Percentiles rank a stretch among this genome's conserved stretches.
These are phyloP conservation scores for Globisporangium takayamanum DNA, from an alignment of 352 stramenopile species.

Conservation along the genomic window DNA sequence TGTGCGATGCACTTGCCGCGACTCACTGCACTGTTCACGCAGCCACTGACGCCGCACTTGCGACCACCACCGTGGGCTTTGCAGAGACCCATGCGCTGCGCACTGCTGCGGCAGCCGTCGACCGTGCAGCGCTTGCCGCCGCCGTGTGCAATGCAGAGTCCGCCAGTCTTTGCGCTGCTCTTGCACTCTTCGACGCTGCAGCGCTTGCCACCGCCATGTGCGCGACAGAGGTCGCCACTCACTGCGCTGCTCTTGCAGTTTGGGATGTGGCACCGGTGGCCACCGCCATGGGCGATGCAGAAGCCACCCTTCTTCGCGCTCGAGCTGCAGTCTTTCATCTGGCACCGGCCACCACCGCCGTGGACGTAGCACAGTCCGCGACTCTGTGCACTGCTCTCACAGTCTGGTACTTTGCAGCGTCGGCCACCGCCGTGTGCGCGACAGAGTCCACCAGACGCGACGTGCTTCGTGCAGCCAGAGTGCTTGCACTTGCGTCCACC, in stretches of 20 bases:
- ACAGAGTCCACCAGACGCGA: conserved; percentile 72
- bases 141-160: conserved; percentile 76
- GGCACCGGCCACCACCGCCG: conserved; percentile 69
- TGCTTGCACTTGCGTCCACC: conserved; percentile 68
- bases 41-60: conserved; percentile 57
- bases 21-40: conserved; percentile 75
- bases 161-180: conserved; percentile 79
- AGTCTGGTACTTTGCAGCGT: conserved; percentile 73
- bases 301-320: conserved; percentile 83
- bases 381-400: conserved; percentile 74
- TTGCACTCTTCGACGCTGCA: conserved; percentile 68
- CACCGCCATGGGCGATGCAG: conserved; percentile 80
- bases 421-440: conserved; percentile 72
- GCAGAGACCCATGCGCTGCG: conserved; percentile 74
- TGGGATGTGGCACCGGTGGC: conserved; percentile 66
- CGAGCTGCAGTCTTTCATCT: conserved; percentile 62
- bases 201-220: conserved; percentile 72
- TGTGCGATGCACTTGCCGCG: conserved; percentile 81
- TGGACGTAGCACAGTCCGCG: conserved; percentile 82
- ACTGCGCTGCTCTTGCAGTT: conserved; percentile 76
- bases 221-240: conserved; percentile 69
- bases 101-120: conserved; percentile 62
- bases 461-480: conserved; percentile 63
- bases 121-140: conserved; percentile 80
- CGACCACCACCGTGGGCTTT: conserved; percentile 82